These are phyloP conservation scores for Fagopyrum esculentum DNA, from an alignment of 148 eudicot species.

Conservation along the genomic window DNA sequence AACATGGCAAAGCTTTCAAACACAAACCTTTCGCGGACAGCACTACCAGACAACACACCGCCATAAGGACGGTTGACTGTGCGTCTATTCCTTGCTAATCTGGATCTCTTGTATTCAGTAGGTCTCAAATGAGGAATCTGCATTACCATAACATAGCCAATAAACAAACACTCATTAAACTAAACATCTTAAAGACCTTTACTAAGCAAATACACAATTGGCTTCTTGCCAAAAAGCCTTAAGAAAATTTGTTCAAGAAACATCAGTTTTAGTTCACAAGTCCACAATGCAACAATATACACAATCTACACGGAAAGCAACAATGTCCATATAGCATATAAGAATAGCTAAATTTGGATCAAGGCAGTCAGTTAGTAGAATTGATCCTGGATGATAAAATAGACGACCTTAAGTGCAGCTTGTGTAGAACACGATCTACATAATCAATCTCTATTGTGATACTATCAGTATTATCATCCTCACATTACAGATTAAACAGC, in stretches of 20 bases:
- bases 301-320: background rate
- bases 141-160: background rate
- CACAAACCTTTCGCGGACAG: conserved; percentile 53
- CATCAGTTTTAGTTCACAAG: background rate
- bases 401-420: background rate
- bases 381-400: background rate
- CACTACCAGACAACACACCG: conserved; percentile 50
- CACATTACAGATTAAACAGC: background rate
- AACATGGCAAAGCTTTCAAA: background rate
- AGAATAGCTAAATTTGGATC: background rate
- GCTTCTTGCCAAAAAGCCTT: too few species aligned
- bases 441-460: background rate
- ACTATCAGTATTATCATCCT: background rate
- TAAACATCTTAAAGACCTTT: background rate
- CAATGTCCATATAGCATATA: background rate
- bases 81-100: conserved; percentile 49
- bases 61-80: conserved; percentile 61
- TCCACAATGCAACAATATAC: background rate
- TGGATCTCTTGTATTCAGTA: conserved; percentile 46
- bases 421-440: background rate
- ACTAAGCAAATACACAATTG: background rate
- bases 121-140: conserved; percentile 64
- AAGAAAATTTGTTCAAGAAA: too few species aligned
- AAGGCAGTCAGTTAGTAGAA: background rate
- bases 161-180: background rate